Conservation (phyloP, 345 rosid genomes). For the Euphorbia pulcherrima region DNA sequence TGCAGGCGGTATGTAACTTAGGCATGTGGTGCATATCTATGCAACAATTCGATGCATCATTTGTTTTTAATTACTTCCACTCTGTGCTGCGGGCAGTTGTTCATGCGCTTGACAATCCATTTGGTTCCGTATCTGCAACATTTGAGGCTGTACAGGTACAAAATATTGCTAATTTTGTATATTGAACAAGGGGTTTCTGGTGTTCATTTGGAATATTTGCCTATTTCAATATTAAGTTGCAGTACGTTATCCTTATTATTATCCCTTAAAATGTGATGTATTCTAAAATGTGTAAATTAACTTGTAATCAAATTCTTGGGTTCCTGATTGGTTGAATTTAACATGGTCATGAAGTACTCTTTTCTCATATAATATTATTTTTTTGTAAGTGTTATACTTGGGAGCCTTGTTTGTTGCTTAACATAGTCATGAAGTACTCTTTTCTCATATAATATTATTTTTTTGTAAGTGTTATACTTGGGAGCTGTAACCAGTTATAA, state of each 20-base stretch:
- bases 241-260: background rate
- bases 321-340: slow-evolving; percentile 2
- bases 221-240: background rate
- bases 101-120: slow-evolving; percentile 56
- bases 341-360: background rate
- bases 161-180: background rate
- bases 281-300: background rate
- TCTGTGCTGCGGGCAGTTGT: slow-evolving; percentile 39
- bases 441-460: too few relatives aligned
- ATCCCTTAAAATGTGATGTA: background rate
- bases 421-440: background rate
- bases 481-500: background rate
- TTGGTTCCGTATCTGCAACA: slow-evolving; percentile 53
- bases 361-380: too few relatives aligned
- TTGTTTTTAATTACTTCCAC: slow-evolving; percentile 32
- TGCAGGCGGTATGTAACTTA: slow-evolving; percentile 47
- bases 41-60: slow-evolving; percentile 40
- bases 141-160: slow-evolving; percentile 57
- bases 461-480: slow-evolving; percentile 2
- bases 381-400: slow-evolving; percentile 2
- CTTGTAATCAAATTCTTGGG: background rate
- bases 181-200: background rate
- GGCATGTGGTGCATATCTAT: slow-evolving; percentile 59
- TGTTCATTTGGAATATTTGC: slow-evolving; percentile 2
- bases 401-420: background rate